These are phyloP conservation scores for Tritrichomonas foetus DNA, from an alignment of 208 protist species.

Conservation along the genomic window DNA sequence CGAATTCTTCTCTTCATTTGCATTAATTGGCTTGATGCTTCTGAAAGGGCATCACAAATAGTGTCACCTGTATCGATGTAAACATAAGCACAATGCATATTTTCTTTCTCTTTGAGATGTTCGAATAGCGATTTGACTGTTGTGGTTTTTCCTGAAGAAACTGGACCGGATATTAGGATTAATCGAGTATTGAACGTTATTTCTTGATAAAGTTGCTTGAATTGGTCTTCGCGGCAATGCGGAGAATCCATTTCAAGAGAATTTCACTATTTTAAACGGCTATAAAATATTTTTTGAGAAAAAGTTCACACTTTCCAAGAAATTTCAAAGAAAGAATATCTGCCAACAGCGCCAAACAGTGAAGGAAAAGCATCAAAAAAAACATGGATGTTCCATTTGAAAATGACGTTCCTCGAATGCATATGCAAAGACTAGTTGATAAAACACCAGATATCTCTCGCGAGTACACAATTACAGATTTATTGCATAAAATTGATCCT, in stretches of 20 bases:
- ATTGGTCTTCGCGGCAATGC: not conserved
- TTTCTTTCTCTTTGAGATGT: not conserved
- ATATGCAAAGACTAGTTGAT: not conserved
- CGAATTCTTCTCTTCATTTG: not conserved
- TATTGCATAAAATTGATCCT: not conserved
- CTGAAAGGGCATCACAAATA: not conserved
- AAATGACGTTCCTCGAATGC: not conserved
- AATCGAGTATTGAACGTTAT: not conserved
- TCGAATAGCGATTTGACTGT: not conserved
- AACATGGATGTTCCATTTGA: not conserved
- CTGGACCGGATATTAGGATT: not conserved
- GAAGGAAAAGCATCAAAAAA: too few species aligned
- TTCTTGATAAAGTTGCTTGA: not conserved
- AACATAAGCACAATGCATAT: not conserved
- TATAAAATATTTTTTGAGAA: too few species aligned
- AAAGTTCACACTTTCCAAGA: too few species aligned
- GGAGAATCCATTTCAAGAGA: not conserved
- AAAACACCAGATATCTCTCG: not conserved
- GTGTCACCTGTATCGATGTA: not conserved
- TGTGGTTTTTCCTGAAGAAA: constrained; percentile 30
- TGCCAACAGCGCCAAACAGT: too few species aligned
- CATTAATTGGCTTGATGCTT: not conserved
- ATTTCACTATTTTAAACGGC: too few species aligned
- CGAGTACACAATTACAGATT: constrained; percentile 5
- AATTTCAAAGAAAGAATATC: too few species aligned